Evolutionary conservation across 768 basidiomycete genomes (phyloP), one percentile per base, ranked within the genome.

Genomic region (Russula dissimulans): DNA sequence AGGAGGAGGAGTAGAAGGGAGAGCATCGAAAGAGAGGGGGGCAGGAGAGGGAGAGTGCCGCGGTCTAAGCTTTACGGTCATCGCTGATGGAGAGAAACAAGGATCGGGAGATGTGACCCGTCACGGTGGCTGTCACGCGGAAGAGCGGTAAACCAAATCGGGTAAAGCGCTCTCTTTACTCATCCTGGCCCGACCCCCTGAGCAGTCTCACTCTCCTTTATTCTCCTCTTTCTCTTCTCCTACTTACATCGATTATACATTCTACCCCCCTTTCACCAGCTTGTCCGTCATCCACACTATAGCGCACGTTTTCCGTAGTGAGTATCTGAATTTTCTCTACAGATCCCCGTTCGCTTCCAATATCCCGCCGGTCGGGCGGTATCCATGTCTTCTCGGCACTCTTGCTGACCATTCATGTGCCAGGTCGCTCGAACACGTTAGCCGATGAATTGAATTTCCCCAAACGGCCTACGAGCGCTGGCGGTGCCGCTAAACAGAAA

Each of bases 11-110:
- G 67, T 66, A 14, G 65, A 53, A 2, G 72, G 68, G 2, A 78
- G 68, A 2, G 72, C 72, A 43, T 83, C 80, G 82, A 87, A 90
- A 17, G 83, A 79, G 68, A 90, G 87, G 75, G 75, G 64, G 74
- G 77, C 67, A 64, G 77, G 62, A 29, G 70, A 69, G 12, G 67
- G 63, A 14, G 71, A 65, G 17, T 70, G 72, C 66, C 76, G 77
- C 46, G 80, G 75, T 62, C 73, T 78, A 63, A 80, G 69, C 31
- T 75, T 71, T 73, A 79, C 75, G 5, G 60, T 50, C 62, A 60
- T 41, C 15, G 39, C 14, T 22, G 47, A 12, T 22, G 7, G 18
- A 39, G 44, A 39, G 38, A 18, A 36, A 17, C 31, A 32, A 26
- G 43, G 41, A 42, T 15, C 5, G 43, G n/a, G n/a, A 34, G 17